phyloP scores from a whole-genome alignment of 1,284 basidiomycete species.

The Leccinum glutinopallens region DNA sequence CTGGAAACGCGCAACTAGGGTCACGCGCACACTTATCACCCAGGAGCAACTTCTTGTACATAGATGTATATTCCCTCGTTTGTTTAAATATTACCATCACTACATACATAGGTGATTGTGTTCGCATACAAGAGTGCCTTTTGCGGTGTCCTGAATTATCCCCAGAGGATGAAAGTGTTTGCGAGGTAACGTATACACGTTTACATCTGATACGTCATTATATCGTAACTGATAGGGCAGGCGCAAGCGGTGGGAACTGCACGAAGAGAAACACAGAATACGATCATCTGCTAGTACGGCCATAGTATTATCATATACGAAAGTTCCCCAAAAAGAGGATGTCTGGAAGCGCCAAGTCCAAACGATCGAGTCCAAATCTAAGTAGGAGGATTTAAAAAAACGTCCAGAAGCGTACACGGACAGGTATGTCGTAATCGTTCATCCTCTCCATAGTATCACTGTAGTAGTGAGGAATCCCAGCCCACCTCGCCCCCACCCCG shows the following conservation, averaged over 20 bases:
- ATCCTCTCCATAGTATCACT: constrained; percentile 13
- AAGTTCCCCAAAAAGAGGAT: constrained; percentile 17
- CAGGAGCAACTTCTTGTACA: constrained; percentile 8
- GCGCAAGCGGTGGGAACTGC: constrained; percentile 7
- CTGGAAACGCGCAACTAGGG: constrained; percentile 44
- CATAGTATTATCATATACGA: constrained; percentile 26
- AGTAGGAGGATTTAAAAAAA: constrained; percentile 21
- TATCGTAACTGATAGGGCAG: constrained; percentile 28
- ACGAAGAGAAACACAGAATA: constrained; percentile 19
- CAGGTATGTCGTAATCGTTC: constrained; percentile 29
- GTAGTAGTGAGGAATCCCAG: constrained; percentile 7
- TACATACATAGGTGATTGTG: neutral
- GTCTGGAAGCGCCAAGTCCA: constrained; percentile 24
- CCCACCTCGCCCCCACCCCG: neutral
- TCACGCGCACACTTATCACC: constrained; percentile 1
- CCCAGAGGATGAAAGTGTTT: neutral
- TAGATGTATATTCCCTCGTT: constrained; percentile 26
- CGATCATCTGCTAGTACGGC: constrained; percentile 8
- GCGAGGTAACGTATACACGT: constrained; percentile 14
- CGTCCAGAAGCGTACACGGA: constrained; percentile 26
- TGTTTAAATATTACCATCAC: constrained; percentile 15
- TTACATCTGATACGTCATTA: constrained; percentile 32
- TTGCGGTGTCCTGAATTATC: constrained; percentile 12
- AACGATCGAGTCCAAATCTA: constrained; percentile 32
- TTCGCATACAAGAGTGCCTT: neutral